A percentile compares a stretch with the other conserved stretches of the same genome.
These are phyloP conservation scores for Yamadazyma conglobata DNA, from an alignment of 1,139 yeast genomes.

Conservation along the genomic window DNA sequence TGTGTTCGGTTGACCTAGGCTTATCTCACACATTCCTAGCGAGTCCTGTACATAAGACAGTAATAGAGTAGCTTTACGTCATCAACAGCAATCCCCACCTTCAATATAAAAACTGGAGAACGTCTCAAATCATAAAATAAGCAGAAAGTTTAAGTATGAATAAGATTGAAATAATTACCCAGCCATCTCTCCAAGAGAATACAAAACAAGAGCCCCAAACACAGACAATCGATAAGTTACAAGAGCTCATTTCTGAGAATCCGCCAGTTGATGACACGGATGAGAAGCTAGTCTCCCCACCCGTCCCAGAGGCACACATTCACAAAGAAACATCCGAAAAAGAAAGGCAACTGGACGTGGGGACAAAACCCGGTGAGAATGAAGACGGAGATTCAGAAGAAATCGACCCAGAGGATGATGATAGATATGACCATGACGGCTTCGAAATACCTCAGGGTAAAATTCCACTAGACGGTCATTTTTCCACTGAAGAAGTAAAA, in stretches of 20 bases:
- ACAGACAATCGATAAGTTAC: slow-evolving; percentile 16
- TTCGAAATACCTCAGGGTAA: slow-evolving; percentile 37
- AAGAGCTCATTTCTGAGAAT: slow-evolving; percentile 15
- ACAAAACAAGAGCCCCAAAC: slow-evolving; percentile 9
- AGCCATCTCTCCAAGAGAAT: slow-evolving; percentile 13
- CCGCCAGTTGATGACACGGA: slow-evolving; percentile 7
- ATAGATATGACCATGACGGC: slow-evolving; percentile 30
- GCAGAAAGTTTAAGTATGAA: no score
- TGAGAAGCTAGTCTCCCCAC: slow-evolving; percentile 5
- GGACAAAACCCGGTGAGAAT: no score
- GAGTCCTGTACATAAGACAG: slow-evolving; percentile 1
- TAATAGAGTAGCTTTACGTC: slow-evolving; percentile 7
- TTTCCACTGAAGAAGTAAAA: slow-evolving; percentile 33
- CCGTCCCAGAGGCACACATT: no score
- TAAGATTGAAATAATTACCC: slow-evolving; percentile 20
- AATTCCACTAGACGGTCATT: slow-evolving; percentile 41
- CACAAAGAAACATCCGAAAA: no score
- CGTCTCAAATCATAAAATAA: no score
- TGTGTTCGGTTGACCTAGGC: no score
- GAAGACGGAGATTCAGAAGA: no score
- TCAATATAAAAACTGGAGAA: no score
- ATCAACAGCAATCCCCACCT: slow-evolving; percentile 6
- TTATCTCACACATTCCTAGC: no score
- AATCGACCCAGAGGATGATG: no score
- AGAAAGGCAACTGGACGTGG: no score